Evolutionary conservation across 768 basidiomycete genomes (phyloP).

Genomic region (Podaxis sp.): DNA sequence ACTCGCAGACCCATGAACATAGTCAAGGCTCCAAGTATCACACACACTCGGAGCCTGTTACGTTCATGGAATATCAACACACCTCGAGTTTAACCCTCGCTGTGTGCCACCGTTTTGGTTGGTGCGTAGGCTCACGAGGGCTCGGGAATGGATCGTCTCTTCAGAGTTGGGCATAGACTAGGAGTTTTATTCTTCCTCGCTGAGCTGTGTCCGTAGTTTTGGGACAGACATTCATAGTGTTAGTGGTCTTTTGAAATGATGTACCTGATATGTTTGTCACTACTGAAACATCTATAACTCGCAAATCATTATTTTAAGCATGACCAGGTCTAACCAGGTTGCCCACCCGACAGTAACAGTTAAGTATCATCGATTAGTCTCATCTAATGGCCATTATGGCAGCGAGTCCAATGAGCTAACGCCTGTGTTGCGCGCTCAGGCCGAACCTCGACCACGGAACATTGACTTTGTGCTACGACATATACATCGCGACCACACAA

Average conservation of each 20-base stretch:
- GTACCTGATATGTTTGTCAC: no score
- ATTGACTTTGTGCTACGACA: neutral
- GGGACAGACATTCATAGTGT: slow-evolving; percentile 49
- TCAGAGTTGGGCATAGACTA: slow-evolving; percentile 59
- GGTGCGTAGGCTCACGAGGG: slow-evolving; percentile 44
- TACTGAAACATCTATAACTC: no score
- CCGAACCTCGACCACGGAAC: slow-evolving; percentile 3
- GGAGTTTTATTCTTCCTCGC: slow-evolving; percentile 17
- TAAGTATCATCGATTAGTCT: no score
- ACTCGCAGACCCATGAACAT: slow-evolving; percentile 45
- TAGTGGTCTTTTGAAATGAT: neutral
- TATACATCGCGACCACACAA: neutral
- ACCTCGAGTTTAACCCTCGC: slow-evolving; percentile 39
- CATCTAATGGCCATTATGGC: neutral
- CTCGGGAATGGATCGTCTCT: slow-evolving; percentile 44
- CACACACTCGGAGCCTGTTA: slow-evolving; percentile 62
- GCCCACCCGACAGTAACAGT: no score
- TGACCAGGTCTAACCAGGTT: no score
- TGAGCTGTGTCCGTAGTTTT: slow-evolving; percentile 62
- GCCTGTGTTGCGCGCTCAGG: neutral
- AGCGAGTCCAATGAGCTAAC: slow-evolving; percentile 1
- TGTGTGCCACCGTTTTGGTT: slow-evolving; percentile 56
- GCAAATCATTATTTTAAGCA: no score
- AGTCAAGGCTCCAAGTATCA: slow-evolving; percentile 63
- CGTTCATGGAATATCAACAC: slow-evolving; percentile 66